Conservation (phyloP, 371 early-diverging fungal genomes). For the Rhizopus sp. region DNA sequence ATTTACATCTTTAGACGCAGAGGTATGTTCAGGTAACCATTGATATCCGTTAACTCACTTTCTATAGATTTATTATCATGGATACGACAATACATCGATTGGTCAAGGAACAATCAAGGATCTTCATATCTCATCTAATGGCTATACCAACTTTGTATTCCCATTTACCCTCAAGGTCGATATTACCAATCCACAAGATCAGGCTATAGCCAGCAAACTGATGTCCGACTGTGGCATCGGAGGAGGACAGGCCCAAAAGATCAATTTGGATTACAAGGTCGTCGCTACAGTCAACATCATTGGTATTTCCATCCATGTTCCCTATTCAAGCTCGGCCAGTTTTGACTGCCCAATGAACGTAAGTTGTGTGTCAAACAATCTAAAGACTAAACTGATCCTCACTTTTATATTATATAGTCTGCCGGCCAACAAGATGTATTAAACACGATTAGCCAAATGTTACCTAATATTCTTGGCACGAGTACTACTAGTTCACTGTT, state of each 20-base stretch:
- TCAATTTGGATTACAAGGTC: constrained; percentile 56
- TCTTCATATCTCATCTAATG: constrained; percentile 48
- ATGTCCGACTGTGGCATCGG: constrained; percentile 47
- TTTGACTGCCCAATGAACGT: constrained; percentile 43
- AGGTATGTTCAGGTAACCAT: constrained; percentile 30
- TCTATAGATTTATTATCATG: constrained; percentile 58
- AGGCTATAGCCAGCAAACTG: constrained; percentile 45
- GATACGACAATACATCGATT: constrained; percentile 34
- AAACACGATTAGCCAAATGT: not conserved
- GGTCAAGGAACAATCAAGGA: constrained; percentile 52
- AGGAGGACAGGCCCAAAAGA: constrained; percentile 23
- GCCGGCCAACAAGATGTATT: not conserved
- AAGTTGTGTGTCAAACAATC: constrained; percentile 11
- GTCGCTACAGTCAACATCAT: constrained; percentile 50
- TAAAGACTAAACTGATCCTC: constrained; percentile 6
- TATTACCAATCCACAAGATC: constrained; percentile 18
- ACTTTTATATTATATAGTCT: constrained; percentile 1
- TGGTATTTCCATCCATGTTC: constrained; percentile 50
- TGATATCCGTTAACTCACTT: not conserved
- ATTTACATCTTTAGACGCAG: constrained; percentile 57
- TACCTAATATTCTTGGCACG: not conserved
- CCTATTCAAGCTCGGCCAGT: constrained; percentile 34
- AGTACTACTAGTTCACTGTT: too few relatives aligned
- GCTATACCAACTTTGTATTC: constrained; percentile 45
- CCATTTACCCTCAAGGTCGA: constrained; percentile 48